Conservation (phyloP, 2,329 filamentous ascomycete species). For the Fusarium chuoi region DNA sequence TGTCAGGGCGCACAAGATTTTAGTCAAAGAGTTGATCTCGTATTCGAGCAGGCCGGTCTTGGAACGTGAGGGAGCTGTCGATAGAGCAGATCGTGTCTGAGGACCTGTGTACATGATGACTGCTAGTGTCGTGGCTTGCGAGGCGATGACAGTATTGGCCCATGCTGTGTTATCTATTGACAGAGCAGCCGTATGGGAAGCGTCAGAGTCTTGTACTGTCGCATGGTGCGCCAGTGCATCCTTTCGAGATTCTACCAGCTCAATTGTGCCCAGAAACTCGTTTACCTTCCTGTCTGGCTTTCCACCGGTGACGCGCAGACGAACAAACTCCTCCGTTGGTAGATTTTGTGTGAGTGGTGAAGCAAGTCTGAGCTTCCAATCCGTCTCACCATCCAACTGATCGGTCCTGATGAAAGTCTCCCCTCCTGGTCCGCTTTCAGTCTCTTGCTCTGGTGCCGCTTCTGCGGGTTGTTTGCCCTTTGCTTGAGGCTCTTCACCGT, state of each 20-base stretch:
- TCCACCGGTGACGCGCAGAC: conserved; percentile 79
- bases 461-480: conserved; percentile 51
- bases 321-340: conserved; percentile 74
- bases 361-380: conserved; percentile 95
- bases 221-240: conserved; percentile 58
- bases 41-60: conserved; percentile 94
- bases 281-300: conserved; percentile 95
- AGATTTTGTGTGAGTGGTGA: conserved; percentile 88
- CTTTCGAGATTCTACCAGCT: conserved; percentile 70
- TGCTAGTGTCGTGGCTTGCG: conserved; percentile 86
- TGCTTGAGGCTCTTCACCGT: conserved; percentile 48
- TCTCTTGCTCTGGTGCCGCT: conserved; percentile 40
- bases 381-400: conserved; percentile 96
- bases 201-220: conserved; percentile 48
- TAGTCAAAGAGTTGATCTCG: conserved; percentile 96
- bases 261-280: conserved; percentile 90
- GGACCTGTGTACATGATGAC: conserved; percentile 95
- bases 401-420: conserved; percentile 98
- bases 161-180: conserved; percentile 98
- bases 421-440: conserved; percentile 64
- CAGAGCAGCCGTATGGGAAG: conserved; percentile 73
- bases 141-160: conserved; percentile 97
- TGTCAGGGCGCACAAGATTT: conserved; percentile 92
- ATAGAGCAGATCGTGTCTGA: conserved; percentile 92
- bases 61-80: conserved; percentile 89